These are phyloP conservation scores for Diaporthe helianthi DNA, from an alignment of 2,329 filamentous ascomycete genomes.

Conservation along the genomic window DNA sequence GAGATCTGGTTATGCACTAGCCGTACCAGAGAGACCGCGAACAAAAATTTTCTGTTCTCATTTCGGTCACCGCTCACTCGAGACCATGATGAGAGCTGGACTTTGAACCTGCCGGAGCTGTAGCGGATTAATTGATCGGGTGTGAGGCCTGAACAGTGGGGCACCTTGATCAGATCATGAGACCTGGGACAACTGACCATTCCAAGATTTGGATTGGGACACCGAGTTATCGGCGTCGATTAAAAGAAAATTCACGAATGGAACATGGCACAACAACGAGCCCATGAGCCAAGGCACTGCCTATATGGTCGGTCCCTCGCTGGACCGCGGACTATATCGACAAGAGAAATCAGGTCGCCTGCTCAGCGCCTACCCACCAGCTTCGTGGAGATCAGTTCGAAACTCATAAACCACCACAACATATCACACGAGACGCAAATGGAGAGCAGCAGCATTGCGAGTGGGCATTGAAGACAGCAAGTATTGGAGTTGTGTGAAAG, in stretches of 20 bases:
- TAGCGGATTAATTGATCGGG: constrained; percentile 3
- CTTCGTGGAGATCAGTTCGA: neutral
- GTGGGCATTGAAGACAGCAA: neutral
- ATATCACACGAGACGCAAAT: neutral
- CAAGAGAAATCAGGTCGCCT: neutral
- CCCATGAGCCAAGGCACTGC: neutral
- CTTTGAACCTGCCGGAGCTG: neutral
- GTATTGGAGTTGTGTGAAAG: neutral
- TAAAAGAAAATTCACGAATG: neutral
- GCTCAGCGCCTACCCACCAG: neutral
- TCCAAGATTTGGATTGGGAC: neutral
- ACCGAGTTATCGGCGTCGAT: constrained; percentile 2
- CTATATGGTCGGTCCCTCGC: neutral
- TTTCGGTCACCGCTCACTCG: constrained; percentile 11
- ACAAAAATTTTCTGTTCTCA: neutral
- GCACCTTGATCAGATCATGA: neutral
- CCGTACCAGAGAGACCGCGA: neutral
- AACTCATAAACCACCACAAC: neutral
- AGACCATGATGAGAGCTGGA: neutral
- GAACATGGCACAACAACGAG: neutral
- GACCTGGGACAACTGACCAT: neutral
- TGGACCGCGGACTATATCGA: neutral
- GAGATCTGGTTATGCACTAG: constrained; percentile 11
- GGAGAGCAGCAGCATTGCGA: neutral
- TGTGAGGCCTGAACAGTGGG: neutral